Evolutionary conservation across 1,139 yeast species (phyloP).

Genomic region (Debaryomyces nepalensis): DNA sequence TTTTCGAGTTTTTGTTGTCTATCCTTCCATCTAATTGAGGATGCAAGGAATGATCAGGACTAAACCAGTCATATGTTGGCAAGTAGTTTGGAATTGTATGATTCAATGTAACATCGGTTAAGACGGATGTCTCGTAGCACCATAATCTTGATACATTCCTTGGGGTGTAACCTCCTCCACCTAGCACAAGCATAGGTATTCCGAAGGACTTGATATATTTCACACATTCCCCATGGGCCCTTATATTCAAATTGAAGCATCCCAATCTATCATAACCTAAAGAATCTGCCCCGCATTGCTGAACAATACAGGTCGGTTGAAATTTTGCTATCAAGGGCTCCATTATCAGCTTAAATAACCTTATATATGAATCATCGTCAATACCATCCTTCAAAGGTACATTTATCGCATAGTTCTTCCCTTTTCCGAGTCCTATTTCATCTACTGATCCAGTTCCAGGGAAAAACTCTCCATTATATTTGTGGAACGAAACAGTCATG

Average conservation of each 20-base stretch:
- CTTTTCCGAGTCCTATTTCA: slow-evolving; percentile 86
- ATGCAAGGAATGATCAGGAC: slow-evolving; percentile 88
- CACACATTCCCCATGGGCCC: slow-evolving; percentile 96
- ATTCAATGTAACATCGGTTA: slow-evolving; percentile 78
- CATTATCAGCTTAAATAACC: slow-evolving; percentile 78
- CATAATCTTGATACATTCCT: slow-evolving; percentile 92
- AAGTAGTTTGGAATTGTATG: slow-evolving; percentile 75
- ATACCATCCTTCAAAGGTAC: slow-evolving; percentile 97
- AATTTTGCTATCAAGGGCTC: slow-evolving; percentile 82
- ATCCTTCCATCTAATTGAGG: slow-evolving; percentile 88
- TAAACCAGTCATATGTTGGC: slow-evolving; percentile 88
- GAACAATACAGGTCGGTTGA: slow-evolving; percentile 91
- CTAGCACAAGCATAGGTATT: slow-evolving; percentile 86
- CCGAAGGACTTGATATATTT: slow-evolving; percentile 84
- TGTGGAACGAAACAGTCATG: slow-evolving; percentile 94
- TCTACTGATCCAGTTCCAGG: slow-evolving; percentile 94
- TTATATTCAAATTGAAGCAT: slow-evolving; percentile 86
- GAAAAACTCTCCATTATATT: slow-evolving; percentile 92
- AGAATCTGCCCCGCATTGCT: slow-evolving; percentile 98
- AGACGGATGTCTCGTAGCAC: slow-evolving; percentile 92
- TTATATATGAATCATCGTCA: slow-evolving; percentile 86
- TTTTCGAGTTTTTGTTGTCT: slow-evolving; percentile 85
- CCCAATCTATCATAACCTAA: slow-evolving; percentile 92
- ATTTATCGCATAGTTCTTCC: slow-evolving; percentile 84
- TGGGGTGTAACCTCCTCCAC: slow-evolving; percentile 98